Conservation (phyloP, 2,329 filamentous ascomycete species). For the Ascochyta fabae region DNA sequence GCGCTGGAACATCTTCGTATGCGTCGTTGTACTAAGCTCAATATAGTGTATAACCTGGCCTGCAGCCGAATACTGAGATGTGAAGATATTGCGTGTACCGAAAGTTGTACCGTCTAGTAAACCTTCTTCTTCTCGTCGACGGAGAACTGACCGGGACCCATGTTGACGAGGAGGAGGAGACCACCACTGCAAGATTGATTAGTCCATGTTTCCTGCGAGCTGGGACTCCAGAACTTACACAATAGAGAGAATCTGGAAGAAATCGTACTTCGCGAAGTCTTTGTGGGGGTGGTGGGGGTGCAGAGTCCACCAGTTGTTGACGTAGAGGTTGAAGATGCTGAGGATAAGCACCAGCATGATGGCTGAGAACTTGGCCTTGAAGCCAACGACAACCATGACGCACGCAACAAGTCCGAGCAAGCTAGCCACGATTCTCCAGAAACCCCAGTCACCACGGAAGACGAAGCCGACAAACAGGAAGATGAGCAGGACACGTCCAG, state of each 20-base stretch:
- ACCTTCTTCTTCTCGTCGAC: slow-evolving; percentile 99
- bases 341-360: slow-evolving; percentile 93
- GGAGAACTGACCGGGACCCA: slow-evolving; percentile 95
- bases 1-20: slow-evolving; percentile 14
- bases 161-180: slow-evolving; percentile 95
- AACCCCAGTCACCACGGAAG: slow-evolving; percentile 90
- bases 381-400: slow-evolving; percentile 98
- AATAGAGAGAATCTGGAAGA: slow-evolving; percentile 99
- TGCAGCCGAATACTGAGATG: slow-evolving; percentile 11
- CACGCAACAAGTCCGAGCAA: slow-evolving; percentile 87
- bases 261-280: slow-evolving; percentile 99
- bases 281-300: slow-evolving; percentile 98
- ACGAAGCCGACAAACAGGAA: slow-evolving; percentile 98
- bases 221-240: slow-evolving; percentile 63
- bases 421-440: slow-evolving; percentile 86
- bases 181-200: slow-evolving; percentile 67
- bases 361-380: slow-evolving; percentile 99
- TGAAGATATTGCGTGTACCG: slow-evolving; percentile 13
- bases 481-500: slow-evolving; percentile 91
- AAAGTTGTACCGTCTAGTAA: slow-evolving; percentile 65
- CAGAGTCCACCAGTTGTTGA: slow-evolving; percentile 99
- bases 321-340: slow-evolving; percentile 93
- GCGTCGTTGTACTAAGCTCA: slow-evolving; percentile 20
- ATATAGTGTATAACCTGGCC: slow-evolving; percentile 17
- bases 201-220: slow-evolving; percentile 13